phyloP scores from a whole-genome alignment of 352 stramenopile genomes.

The Phytophthora ohioensis region DNA sequence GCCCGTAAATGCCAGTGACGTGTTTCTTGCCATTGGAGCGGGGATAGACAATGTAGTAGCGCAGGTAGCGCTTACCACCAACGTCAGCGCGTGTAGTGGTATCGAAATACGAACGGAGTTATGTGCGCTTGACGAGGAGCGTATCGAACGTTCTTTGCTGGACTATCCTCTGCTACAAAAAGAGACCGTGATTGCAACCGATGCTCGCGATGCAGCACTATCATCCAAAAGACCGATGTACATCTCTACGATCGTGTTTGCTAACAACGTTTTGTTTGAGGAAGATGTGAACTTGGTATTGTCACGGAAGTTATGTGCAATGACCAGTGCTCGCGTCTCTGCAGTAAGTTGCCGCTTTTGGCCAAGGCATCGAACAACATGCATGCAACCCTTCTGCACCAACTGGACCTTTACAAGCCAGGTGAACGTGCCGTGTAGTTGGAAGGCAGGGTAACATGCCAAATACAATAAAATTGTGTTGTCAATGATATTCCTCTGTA shows the following conservation, averaged over 20 bases:
- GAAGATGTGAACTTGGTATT: background rate
- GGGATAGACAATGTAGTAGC: slow-evolving; percentile 1
- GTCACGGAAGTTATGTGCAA: background rate
- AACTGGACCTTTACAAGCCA: background rate
- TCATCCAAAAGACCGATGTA: background rate
- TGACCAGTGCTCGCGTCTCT: background rate
- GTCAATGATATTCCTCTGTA: background rate
- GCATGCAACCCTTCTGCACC: background rate
- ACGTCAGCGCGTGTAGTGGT: background rate
- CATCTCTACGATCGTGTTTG: slow-evolving; percentile 2
- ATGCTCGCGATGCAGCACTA: background rate
- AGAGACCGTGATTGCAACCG: background rate
- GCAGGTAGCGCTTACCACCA: slow-evolving; percentile 2
- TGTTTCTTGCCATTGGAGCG: slow-evolving; percentile 2
- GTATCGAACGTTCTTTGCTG: background rate
- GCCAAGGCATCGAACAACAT: background rate
- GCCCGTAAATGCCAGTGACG: background rate
- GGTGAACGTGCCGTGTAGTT: background rate
- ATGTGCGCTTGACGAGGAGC: background rate
- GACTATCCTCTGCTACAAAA: background rate
- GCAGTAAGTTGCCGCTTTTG: background rate
- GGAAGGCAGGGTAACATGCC: background rate
- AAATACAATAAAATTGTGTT: background rate
- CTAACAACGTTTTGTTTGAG: slow-evolving; percentile 7
- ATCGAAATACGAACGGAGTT: background rate